phyloP scores from a whole-genome alignment of 108 stramenopile species.

The Cyclotella cryptica region DNA sequence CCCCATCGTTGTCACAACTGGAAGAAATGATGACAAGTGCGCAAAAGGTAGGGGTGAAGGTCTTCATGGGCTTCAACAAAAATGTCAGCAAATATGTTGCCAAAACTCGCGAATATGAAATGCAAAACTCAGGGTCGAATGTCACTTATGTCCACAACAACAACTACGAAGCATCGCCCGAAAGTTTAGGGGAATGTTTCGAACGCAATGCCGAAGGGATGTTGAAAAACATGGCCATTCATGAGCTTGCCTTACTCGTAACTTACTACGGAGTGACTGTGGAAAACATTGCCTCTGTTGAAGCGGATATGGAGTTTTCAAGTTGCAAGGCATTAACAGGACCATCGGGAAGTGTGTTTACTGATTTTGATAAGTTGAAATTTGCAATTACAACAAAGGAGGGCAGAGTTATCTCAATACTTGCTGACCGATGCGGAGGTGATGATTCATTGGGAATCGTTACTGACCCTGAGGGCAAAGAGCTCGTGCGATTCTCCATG shows the following conservation, averaged over 20 bases:
- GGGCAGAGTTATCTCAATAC: slow-evolving; percentile 66
- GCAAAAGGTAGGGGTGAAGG: slow-evolving; percentile 38
- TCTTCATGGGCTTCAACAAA: slow-evolving; percentile 91
- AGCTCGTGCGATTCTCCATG: slow-evolving; percentile 67
- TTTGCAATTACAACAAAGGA: slow-evolving; percentile 74
- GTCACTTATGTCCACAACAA: slow-evolving; percentile 89
- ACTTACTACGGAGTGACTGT: slow-evolving; percentile 81
- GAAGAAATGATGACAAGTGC: slow-evolving; percentile 63
- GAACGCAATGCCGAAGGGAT: slow-evolving; percentile 88
- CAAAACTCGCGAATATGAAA: slow-evolving; percentile 56
- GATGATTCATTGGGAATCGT: slow-evolving; percentile 78
- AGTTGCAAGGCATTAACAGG: slow-evolving; percentile 46
- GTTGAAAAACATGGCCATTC: slow-evolving; percentile 94
- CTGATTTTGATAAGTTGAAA: slow-evolving; percentile 75
- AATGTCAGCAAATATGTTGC: slow-evolving; percentile 80
- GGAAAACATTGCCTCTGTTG: slow-evolving; percentile 66
- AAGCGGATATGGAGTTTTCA: slow-evolving; percentile 72
- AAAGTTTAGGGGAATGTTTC: slow-evolving; percentile 80
- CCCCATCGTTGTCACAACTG: slow-evolving; percentile 76
- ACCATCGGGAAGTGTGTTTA: slow-evolving; percentile 57
- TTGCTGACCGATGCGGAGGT: slow-evolving; percentile 89
- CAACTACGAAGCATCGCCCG: slow-evolving; percentile 58
- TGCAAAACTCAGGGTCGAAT: slow-evolving; percentile 31
- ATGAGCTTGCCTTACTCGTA: slow-evolving; percentile 81
- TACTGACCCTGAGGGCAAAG: slow-evolving; percentile 59